Percentiles rank a stretch among this genome's conserved stretches.
These are phyloP conservation scores for Ophiostoma populinum DNA, from an alignment of 2,329 filamentous ascomycete genomes.

Conservation along the genomic window DNA sequence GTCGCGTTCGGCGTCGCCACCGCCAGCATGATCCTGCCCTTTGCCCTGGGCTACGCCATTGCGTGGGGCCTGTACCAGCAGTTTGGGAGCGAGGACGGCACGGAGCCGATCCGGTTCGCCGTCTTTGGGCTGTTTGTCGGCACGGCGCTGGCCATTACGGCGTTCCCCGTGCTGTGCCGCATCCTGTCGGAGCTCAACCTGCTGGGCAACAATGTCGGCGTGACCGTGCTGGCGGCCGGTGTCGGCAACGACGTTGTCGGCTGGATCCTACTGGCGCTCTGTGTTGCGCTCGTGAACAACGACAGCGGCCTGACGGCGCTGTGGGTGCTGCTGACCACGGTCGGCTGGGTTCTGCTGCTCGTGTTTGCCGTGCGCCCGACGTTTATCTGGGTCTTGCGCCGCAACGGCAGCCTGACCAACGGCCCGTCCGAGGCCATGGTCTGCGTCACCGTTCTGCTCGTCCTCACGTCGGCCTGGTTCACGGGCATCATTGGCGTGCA, in stretches of 20 bases:
- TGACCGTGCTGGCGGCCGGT: conserved; percentile 77
- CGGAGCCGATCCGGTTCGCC: conserved; percentile 28
- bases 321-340: conserved; percentile 61
- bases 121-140: conserved; percentile 61
- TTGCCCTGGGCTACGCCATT: conserved; percentile 64
- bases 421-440: conserved; percentile 78
- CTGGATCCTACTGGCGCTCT: conserved; percentile 85
- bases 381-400: conserved; percentile 58
- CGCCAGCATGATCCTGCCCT: conserved; percentile 66
- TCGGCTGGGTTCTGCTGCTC: conserved; percentile 63
- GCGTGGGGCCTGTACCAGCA: conserved; percentile 66
- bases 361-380: conserved; percentile 53
- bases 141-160: conserved; percentile 85
- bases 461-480: conserved; percentile 68
- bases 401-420: conserved; percentile 64
- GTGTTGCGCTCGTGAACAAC: conserved; percentile 84
- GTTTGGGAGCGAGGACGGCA: conserved; percentile 34
- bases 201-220: conserved; percentile 64
- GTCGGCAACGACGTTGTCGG: conserved; percentile 85
- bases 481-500: conserved; percentile 81
- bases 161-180: conserved; percentile 79
- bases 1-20: conserved; percentile 62
- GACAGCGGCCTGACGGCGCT: conserved; percentile 66
- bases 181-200: conserved; percentile 85
- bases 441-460: conserved; percentile 62